Evolutionary conservation across 1,284 basidiomycete genomes (phyloP).

Genomic region (Cyathus pygmaeus): DNA sequence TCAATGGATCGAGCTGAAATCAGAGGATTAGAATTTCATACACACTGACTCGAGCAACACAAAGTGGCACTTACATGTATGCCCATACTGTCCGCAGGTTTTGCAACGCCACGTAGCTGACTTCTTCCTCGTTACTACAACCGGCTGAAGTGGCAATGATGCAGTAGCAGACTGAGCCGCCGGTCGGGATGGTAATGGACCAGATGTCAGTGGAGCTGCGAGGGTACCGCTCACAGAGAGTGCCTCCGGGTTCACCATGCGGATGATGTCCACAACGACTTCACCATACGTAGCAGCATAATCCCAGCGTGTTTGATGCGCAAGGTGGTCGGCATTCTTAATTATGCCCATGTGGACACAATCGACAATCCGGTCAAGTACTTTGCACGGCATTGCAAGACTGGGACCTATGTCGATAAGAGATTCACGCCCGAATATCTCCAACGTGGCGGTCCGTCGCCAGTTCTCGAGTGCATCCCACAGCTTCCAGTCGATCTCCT

Average conservation of each 20-base stretch:
- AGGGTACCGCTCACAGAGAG: background rate
- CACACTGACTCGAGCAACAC: background rate
- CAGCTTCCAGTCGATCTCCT: background rate
- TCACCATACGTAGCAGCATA: background rate
- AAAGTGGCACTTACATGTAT: background rate
- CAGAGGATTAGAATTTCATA: background rate
- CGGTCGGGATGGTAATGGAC: background rate
- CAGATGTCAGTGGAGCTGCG: background rate
- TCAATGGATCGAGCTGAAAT: background rate
- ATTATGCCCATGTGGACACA: conserved; percentile 6
- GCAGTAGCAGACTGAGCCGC: too few species aligned
- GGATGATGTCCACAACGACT: background rate
- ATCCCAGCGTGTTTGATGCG: conserved; percentile 5
- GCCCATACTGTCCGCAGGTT: background rate
- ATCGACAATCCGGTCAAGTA: conserved; percentile 6
- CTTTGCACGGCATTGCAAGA: conserved; percentile 1
- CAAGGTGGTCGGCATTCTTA: background rate
- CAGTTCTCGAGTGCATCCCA: background rate
- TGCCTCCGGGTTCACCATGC: background rate
- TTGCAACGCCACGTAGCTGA: background rate
- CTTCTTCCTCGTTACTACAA: background rate
- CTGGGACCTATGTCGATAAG: conserved; percentile 1
- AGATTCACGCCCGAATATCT: background rate
- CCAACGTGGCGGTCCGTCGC: background rate
- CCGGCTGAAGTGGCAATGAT: background rate